Base-by-base conservation (phyloP, 768 basidiomycete species). In the Lentinula guzmanii region DNA sequence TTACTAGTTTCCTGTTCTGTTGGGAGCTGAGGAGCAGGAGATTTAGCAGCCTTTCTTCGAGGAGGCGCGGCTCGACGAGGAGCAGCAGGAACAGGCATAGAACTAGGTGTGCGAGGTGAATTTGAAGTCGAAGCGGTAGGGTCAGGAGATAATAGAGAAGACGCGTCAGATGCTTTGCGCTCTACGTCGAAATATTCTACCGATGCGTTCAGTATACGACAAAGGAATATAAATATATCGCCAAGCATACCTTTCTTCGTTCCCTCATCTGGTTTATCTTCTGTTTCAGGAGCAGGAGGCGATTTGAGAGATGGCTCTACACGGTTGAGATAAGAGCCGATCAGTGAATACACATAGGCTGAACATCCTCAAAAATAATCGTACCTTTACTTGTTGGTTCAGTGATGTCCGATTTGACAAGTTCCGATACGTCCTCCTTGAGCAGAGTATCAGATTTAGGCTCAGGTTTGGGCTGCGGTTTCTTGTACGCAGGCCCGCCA, bases 31-130 rank as follows among this genome's bases (percentile, higher is more conserved):
- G 79, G 72, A 10, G 79, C 72, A n/a, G 77, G 74, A 0, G 83
- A 79, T 70, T 84, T 87, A 52, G 75, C 68, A 51, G 75, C 68
- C 67, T 89, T 89, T 73, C 80, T 86, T 45, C 91, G 78, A 8
- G 92, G 91, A 52, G 89, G 90, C 3, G 80, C 91, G 28, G 89
- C 81, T 4, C 91, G 82, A 48, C 88, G 84, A 46, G 91, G 91
- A 16, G 77, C 86, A 13, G 83, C 81, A 13, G 91, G 90, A 4
- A 90, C 77, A 21, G 91, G 90, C 86, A 93, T 92, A 0, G 84
- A 77, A 5, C 76, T 63, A 16, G 83, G 82, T 24, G 71, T 74
- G 39, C 77, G 79, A 10, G 76, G 60, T 4, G 74, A 66, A 37
- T 72, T 71, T 0, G 75, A 48, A 1, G 66, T 35, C 3, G 66